Base-by-base conservation (phyloP, 257 asterid species). In the Plantago major region DNA sequence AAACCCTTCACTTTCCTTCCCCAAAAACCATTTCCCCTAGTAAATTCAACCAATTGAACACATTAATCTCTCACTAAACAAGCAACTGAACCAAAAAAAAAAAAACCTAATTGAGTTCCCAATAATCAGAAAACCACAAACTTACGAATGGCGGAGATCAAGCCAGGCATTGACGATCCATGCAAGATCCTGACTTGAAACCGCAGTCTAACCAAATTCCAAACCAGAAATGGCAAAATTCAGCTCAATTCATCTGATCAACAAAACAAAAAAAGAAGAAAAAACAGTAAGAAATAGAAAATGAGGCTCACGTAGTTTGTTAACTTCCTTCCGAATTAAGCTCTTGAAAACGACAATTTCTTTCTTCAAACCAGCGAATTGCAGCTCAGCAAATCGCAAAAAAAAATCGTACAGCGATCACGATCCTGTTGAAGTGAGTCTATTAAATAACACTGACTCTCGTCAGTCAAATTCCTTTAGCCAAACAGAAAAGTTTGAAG, bases 121-220 rank as follows among this genome's bases (percentile, higher is more conserved):
- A 5, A 17, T n/a, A 22, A 68, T 73, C 63, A 56, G 53, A 45
- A 63, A 66, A 22, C 10, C 33, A 11, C 4, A 26, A 38, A 49
- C 77, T 55, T 67, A 80, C 85, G 82, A 62, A 71, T 51, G 55
- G 28, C 52, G 72, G 74, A 72, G 76, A 72, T 84, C 94, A 84
- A 74, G 74, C 66, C 68, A 76, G 26, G 82, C 88, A 84, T 79
- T 67, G 67, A 73, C 74, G 73, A 78, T 68, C 72, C 72, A 64
- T 52, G 68, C 72, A 78, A 82, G 40, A 52, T 52, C 57, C 10
- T 10, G 3, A 53, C 42, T 53, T 26, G n/a, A 67, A 51, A 71
- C 76, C 87, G n/a, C 84, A 63, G 43, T 65, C 62, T 52, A 62
- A 64, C 59, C 50, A 49, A 74, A 73, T 59, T 75, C 77, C 44